Base-by-base conservation (phyloP, 2,329 filamentous ascomycete genomes). In the Alternaria metachromatica region DNA sequence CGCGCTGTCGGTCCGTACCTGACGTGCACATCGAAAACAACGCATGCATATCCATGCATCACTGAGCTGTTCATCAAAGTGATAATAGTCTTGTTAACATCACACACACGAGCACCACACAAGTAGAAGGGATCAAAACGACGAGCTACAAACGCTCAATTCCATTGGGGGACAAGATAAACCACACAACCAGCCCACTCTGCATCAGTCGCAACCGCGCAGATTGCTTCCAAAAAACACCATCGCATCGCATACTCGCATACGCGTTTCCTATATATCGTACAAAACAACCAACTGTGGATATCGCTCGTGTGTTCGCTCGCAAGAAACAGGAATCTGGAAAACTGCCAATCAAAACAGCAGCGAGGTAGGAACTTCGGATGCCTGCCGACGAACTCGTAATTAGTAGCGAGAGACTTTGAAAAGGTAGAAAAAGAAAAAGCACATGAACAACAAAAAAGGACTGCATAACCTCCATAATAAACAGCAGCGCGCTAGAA, bases 361-460 rank as follows among this genome's bases (percentile, higher is more conserved):
- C 33, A 53, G 20, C 48, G 37, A 21, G 33, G 21, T 25, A 50
- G 48, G 37, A 28, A 41, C 37, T 50, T 56, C 58, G 51, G 51
- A 26, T 49, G 25, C 60, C 48, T 44, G 23, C 49, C 49, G 49
- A 51, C 5, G 13, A 51, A 21, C 49, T 33, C 46, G 37, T 62
- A 62, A 62, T 62, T 62, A 62, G 55, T 45, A 61, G 44, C 45
- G 60, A 62, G 55, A 62, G 60, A 58, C 48, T 61, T 48, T 30
- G 55, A 58, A 23, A 30, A 43, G 7, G 18, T 37, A 1, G 1
- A 11, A 37, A 5, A 4, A 54, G 41, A 28, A 28, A 33, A 45
- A 46, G 12, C 10, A 30, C 9, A 30, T 12, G 30, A 23, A 18
- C 49, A 43, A 37, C 33, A 37, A 37, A 37, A 48, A 12, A n/a